Evolutionary conservation across 2,329 filamentous ascomycete genomes (phyloP).

Genomic region (Venturiaceae sp.): DNA sequence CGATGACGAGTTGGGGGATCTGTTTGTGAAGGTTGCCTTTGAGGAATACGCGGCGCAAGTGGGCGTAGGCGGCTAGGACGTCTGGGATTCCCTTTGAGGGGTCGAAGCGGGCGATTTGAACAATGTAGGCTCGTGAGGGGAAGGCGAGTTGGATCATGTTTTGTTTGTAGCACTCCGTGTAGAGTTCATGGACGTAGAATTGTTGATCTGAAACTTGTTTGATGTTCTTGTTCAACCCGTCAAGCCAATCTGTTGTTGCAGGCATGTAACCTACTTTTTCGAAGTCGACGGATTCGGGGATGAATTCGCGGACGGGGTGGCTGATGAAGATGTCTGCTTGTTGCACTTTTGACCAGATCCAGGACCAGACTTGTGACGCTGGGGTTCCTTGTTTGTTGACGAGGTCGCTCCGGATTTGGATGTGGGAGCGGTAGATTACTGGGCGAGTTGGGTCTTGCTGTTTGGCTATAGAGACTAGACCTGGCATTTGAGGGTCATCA

Average conservation of each 20-base stretch:
- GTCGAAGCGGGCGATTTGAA: conserved; percentile 75
- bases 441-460: conserved; percentile 60
- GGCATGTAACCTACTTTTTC: conserved; percentile 66
- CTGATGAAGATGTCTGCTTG: conserved; percentile 70
- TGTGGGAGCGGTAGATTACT: conserved; percentile 73
- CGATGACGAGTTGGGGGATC: conserved; percentile 64
- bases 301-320: conserved; percentile 68
- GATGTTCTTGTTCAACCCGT: conserved; percentile 70
- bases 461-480: conserved; percentile 67
- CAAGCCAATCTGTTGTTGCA: conserved; percentile 75
- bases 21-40: conserved; percentile 39
- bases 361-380: conserved; percentile 65
- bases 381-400: conserved; percentile 53
- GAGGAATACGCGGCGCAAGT: conserved; percentile 55
- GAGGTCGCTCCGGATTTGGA: conserved; percentile 70
- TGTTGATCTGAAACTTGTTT: conserved; percentile 54
- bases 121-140: conserved; percentile 60
- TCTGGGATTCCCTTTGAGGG: conserved; percentile 74
- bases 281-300: conserved; percentile 56
- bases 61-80: conserved; percentile 65
- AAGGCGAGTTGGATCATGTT: conserved; percentile 50
- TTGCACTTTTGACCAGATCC: conserved; percentile 63
- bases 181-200: conserved; percentile 70
- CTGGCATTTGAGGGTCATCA: conserved; percentile 79
- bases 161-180: conserved; percentile 48